These are phyloP conservation scores for Vaccinium darrowii DNA, from an alignment of 148 eudicot species.

Conservation along the genomic window DNA sequence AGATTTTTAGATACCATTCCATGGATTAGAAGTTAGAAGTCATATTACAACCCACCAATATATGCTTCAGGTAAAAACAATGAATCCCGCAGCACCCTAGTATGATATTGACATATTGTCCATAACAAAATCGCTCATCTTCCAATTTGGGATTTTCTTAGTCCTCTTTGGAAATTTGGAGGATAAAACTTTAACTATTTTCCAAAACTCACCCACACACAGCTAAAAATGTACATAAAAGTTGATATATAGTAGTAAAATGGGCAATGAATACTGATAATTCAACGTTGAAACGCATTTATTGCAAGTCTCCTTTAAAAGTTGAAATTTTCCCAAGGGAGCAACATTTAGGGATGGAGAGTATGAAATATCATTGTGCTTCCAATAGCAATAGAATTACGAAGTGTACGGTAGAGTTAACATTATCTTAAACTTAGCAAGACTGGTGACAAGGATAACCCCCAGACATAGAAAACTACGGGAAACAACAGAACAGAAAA, in stretches of 20 bases:
- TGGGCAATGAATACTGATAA: neutral
- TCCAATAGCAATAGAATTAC: neutral
- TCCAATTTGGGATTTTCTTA: neutral
- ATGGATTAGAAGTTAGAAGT: too few species aligned
- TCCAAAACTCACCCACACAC: neutral
- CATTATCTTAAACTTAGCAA: conserved; percentile 48
- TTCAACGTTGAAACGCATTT: neutral
- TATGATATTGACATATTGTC: neutral
- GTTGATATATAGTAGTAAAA: neutral
- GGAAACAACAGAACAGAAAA: too few species aligned
- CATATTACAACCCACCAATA: neutral
- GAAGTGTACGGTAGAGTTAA: neutral
- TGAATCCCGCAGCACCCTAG: neutral
- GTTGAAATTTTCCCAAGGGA: neutral
- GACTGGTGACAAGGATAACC: conserved; percentile 34
- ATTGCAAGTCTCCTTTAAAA: neutral
- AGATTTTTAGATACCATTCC: neutral
- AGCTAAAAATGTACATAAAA: neutral
- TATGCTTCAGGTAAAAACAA: neutral
- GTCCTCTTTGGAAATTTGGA: neutral
- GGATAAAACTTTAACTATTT: neutral
- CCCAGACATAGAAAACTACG: too few species aligned
- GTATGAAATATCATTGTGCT: neutral
- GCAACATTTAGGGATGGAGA: neutral
- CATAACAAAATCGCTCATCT: neutral